These are phyloP conservation scores for Candida khao-thaluensis DNA, from an alignment of 805 yeast species.

Conservation along the genomic window DNA sequence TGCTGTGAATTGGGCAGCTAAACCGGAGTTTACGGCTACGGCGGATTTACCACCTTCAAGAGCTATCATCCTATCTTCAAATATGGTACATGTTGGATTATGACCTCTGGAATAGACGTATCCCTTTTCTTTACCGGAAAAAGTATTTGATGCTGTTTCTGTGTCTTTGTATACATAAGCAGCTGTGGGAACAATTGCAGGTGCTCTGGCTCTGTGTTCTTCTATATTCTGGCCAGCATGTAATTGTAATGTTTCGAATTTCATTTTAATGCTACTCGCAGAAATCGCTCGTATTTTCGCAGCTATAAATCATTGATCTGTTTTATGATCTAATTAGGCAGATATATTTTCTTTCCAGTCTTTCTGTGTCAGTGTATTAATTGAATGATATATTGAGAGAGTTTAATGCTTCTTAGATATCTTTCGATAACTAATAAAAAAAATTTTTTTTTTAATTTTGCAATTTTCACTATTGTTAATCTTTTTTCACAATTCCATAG, in stretches of 20 bases:
- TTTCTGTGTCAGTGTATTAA: no score
- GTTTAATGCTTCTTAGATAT: no score
- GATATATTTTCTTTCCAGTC: no score
- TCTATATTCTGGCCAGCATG: slow-evolving; percentile 90
- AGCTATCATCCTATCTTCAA: slow-evolving; percentile 88
- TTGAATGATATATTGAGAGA: no score
- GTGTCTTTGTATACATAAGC: slow-evolving; percentile 86
- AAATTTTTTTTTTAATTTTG: no score
- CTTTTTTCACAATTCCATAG: no score
- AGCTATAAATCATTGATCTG: no score
- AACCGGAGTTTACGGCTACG: slow-evolving; percentile 86
- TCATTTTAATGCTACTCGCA: no score
- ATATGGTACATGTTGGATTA: slow-evolving; percentile 91
- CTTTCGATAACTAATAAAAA: no score
- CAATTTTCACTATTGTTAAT: no score
- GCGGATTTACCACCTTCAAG: slow-evolving; percentile 92
- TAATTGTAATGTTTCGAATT: slow-evolving; percentile 82
- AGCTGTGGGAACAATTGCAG: slow-evolving; percentile 88
- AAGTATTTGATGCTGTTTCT: slow-evolving; percentile 86
- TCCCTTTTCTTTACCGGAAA: slow-evolving; percentile 79
- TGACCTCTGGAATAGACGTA: slow-evolving; percentile 83
- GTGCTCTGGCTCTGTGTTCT: slow-evolving; percentile 75
- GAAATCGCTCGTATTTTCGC: no score
- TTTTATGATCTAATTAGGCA: no score
- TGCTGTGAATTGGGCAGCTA: slow-evolving; percentile 89